These are phyloP conservation scores for Sanghuangporus sanghuang DNA, from an alignment of 1,284 basidiomycete genomes.

Conservation along the genomic window DNA sequence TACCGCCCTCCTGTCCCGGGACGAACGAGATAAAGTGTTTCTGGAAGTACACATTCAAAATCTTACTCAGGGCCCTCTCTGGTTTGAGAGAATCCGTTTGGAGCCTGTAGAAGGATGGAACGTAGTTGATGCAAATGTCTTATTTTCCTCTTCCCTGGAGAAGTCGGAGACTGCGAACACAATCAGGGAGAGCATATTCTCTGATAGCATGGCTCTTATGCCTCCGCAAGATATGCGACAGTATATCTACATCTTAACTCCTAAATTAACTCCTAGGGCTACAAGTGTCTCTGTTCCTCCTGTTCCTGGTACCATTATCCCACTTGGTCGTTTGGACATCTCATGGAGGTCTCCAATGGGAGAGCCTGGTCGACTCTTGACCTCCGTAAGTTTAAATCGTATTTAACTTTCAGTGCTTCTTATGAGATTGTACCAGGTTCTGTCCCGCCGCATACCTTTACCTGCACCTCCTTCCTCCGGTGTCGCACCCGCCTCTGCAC, in stretches of 20 bases:
- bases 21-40: constrained; percentile 73
- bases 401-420: background rate
- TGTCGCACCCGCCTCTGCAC: constrained; percentile 48
- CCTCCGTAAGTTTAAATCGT: constrained; percentile 43
- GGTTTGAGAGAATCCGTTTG: constrained; percentile 70
- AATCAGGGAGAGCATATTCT: constrained; percentile 41
- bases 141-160: background rate
- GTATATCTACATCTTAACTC: constrained; percentile 76
- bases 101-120: constrained; percentile 71
- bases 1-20: constrained; percentile 53
- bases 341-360: constrained; percentile 78
- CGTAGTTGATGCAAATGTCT: constrained; percentile 48
- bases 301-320: constrained; percentile 63
- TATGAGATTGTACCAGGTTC: constrained; percentile 37
- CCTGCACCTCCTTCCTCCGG: constrained; percentile 29
- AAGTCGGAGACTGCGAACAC: constrained; percentile 22
- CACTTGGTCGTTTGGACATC: constrained; percentile 78
- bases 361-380: constrained; percentile 77
- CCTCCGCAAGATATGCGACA: constrained; percentile 79
- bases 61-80: constrained; percentile 67
- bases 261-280: constrained; percentile 35
- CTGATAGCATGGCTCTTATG: constrained; percentile 61
- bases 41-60: constrained; percentile 89
- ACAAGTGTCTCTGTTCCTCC: constrained; percentile 41
- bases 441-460: constrained; percentile 66